A percentile compares a stretch with the other conserved stretches of the same genome.
Evolutionary conservation across 2,329 filamentous ascomycete genomes (phyloP).

Genomic region (Diaporthe longicolla): DNA sequence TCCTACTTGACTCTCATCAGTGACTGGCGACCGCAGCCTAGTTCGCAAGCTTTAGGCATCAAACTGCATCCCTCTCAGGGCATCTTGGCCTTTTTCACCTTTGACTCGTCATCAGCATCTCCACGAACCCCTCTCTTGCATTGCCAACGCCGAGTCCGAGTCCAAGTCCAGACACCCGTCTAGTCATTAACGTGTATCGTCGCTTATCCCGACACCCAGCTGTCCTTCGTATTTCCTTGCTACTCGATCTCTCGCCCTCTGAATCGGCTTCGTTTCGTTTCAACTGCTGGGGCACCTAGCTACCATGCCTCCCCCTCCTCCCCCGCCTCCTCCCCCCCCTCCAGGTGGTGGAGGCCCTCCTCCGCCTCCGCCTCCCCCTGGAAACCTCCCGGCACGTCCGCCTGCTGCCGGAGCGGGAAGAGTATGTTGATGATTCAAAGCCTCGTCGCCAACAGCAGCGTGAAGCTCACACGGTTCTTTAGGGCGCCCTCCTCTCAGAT

Average conservation of each 20-base stretch:
- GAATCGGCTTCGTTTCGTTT: neutral
- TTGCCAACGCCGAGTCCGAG: neutral
- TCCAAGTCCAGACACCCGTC: conserved; percentile 8
- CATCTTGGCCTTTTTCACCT: neutral
- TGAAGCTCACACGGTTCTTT: conserved; percentile 43
- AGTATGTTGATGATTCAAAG: conserved; percentile 64
- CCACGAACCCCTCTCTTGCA: neutral
- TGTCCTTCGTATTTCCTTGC: neutral
- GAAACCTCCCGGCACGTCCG: conserved; percentile 69
- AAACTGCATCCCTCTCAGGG: conserved; percentile 7
- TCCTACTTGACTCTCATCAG: conserved; percentile 7
- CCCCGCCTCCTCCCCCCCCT: conserved; percentile 77
- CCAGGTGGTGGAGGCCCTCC: conserved; percentile 70
- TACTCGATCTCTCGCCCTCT: neutral
- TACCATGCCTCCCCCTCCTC: conserved; percentile 70
- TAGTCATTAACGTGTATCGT: conserved; percentile 18
- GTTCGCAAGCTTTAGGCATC: conserved; percentile 26
- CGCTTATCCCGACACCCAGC: neutral
- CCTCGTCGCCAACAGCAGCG: neutral
- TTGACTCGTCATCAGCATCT: conserved; percentile 12
- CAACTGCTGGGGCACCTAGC: neutral
- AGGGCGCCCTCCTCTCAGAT: conserved; percentile 90
- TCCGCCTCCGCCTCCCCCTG: conserved; percentile 73
- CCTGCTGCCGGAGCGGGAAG: conserved; percentile 69
- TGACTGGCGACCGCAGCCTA: neutral